Conservation (phyloP, 164 flowering plant species). For the Saururus chinensis region DNA sequence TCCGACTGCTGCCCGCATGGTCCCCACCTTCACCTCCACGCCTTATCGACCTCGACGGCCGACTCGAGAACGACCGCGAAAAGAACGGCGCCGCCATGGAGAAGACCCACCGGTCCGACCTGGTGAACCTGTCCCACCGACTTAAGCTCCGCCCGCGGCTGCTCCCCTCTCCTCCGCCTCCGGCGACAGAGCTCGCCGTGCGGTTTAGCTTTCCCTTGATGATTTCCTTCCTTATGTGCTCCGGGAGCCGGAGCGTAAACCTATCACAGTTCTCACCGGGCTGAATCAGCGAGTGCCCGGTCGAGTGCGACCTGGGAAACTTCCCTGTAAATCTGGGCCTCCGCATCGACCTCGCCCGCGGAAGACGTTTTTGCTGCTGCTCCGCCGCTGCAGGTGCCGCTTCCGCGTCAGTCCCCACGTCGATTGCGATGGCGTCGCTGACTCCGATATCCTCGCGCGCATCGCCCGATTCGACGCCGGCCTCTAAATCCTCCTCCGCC, state of each 20-base stretch:
- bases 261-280: slow-evolving; percentile 56
- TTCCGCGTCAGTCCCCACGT: neutral
- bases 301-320: slow-evolving; percentile 61
- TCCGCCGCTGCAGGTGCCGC: neutral
- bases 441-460: slow-evolving; percentile 2
- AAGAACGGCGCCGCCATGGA: slow-evolving; percentile 36
- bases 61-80: slow-evolving; percentile 23
- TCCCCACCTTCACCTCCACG: slow-evolving; percentile 3
- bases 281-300: slow-evolving; percentile 61
- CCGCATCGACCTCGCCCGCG: slow-evolving; percentile 23
- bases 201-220: slow-evolving; percentile 32
- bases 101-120: slow-evolving; percentile 56
- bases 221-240: slow-evolving; percentile 37
- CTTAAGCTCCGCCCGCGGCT: slow-evolving; percentile 21
- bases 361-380: slow-evolving; percentile 19
- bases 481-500: neutral
- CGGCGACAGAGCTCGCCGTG: slow-evolving; percentile 30
- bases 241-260: slow-evolving; percentile 51
- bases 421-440: neutral
- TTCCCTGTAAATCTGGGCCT: neutral
- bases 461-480: slow-evolving; percentile 1
- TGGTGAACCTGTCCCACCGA: slow-evolving; percentile 15
- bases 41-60: slow-evolving; percentile 14
- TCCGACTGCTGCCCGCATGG: neutral
- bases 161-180: slow-evolving; percentile 6